These are phyloP conservation scores for Corynespora cassiicola DNA, from an alignment of 2,329 filamentous ascomycete genomes.

Conservation along the genomic window DNA sequence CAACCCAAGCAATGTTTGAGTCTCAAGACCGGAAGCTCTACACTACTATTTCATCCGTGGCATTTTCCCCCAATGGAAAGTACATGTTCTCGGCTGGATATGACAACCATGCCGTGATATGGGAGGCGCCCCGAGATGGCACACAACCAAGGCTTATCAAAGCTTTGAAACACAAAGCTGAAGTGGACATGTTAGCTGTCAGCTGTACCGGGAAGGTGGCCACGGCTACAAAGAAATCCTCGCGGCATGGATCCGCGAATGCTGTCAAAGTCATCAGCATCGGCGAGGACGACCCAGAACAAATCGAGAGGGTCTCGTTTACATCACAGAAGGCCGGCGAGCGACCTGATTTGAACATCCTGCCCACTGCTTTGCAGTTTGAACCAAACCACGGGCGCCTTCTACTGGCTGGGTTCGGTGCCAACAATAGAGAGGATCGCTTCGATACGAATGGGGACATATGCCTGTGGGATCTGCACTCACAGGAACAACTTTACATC, in stretches of 20 bases:
- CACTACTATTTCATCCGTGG: constrained; percentile 62
- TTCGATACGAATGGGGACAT: constrained; percentile 57
- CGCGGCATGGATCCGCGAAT: no score
- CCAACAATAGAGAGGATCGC: constrained; percentile 40
- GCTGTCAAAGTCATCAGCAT: constrained; percentile 41
- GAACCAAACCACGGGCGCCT: constrained; percentile 42
- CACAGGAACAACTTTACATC: constrained; percentile 49
- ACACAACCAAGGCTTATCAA: constrained; percentile 23
- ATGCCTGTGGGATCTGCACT: constrained; percentile 59
- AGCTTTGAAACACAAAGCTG: constrained; percentile 51
- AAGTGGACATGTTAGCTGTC: constrained; percentile 60
- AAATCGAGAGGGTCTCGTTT: constrained; percentile 19
- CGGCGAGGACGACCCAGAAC: constrained; percentile 18
- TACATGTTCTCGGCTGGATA: constrained; percentile 62
- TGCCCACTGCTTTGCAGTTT: constrained; percentile 40
- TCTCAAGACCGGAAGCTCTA: constrained; percentile 61
- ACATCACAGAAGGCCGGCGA: constrained; percentile 37
- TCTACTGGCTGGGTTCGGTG: constrained; percentile 63
- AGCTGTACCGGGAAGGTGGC: constrained; percentile 51
- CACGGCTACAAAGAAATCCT: constrained; percentile 52
- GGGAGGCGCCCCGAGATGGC: constrained; percentile 41
- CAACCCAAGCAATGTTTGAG: constrained; percentile 52
- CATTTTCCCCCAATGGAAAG: constrained; percentile 56
- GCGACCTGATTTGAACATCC: constrained; percentile 34
- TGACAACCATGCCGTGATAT: constrained; percentile 56